Conservation (phyloP, 73 alveolate species). For the Symbiodinium natans region DNA sequence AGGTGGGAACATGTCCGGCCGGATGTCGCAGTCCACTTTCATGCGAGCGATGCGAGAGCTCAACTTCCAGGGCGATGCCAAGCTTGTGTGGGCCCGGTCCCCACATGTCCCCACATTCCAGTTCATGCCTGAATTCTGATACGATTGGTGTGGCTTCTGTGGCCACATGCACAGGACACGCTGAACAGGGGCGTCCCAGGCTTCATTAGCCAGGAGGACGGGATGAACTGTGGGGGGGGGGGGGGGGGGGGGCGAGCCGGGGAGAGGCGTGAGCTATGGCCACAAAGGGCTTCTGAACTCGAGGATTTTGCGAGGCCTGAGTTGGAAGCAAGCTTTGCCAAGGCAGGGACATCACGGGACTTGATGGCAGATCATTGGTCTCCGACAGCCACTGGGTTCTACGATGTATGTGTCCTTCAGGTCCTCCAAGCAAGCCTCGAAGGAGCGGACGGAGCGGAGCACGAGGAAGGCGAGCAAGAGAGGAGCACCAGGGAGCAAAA, state of each 20-base stretch:
- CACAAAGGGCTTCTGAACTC: background rate
- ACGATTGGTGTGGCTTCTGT: background rate
- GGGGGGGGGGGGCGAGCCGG: too few relatives aligned
- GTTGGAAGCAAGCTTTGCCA: constrained; percentile 47
- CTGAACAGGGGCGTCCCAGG: constrained; percentile 80
- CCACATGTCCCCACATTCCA: background rate
- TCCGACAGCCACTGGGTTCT: background rate
- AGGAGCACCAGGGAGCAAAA: background rate
- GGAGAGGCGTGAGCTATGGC: background rate
- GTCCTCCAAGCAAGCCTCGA: background rate
- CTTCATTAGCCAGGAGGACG: constrained; percentile 56
- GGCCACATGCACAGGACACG: constrained; percentile 53
- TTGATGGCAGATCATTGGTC: too few relatives aligned
- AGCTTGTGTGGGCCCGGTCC: constrained; percentile 47
- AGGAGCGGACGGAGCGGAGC: background rate
- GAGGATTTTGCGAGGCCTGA: constrained; percentile 80
- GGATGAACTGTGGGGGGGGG: background rate
- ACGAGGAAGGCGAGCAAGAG: background rate
- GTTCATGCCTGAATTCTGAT: background rate
- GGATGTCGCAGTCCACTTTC: constrained; percentile 68
- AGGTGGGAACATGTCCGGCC: constrained; percentile 92
- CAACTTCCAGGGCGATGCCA: constrained; percentile 79
- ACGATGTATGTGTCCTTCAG: background rate
- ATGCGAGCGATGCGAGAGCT: constrained; percentile 54
- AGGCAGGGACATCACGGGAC: background rate